Evolutionary conservation across 768 basidiomycete species (phyloP), one percentile per base, ranked within the genome.

Genomic region (Lactarius deliciosus): DNA sequence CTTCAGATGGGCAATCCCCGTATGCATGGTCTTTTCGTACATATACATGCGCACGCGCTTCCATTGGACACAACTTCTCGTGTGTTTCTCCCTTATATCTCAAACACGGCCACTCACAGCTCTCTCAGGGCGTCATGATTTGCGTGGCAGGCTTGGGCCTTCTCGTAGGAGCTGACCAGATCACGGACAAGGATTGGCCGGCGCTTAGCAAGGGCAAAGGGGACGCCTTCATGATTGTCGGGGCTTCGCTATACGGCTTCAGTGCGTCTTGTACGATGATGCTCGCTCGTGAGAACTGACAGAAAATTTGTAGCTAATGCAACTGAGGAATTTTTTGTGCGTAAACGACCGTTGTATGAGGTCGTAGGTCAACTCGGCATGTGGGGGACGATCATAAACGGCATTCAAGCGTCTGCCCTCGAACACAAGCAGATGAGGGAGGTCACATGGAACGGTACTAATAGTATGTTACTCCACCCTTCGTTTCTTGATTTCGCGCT

Each of bases 331-430:
- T 91, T 90, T 76, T 85, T 94, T 66, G 93, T 95, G 36, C 83
- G 92, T 66, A 85, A 78, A 70, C 81, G 86, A 15, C 93, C 93
- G 6, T 78, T 94, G 47, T 94, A 92, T 71, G 93, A 94, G 78
- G 91, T 94, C 64, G 86, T 94, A 20, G 93, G 93, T 13, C 91
- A 92, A 75, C 76, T 94, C 57, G 93, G 93, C 8, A 86, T 94
- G 83, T 95, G 85, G 83, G 93, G 92, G 34, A 84, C 86, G 63
- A 74, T 94, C 58, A 87, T 94, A 74, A 91, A 88, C 71, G 88
- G 89, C 6, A 83, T 89, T 57, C 92, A 94, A 76, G 87, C 90
- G 1, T 84, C 91, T 28, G 83, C 82, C 1, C 78, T 94, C 41
- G 93, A 94, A 75, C 89, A 90, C 76, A 74, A 82, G 16, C 79